Evolutionary conservation across 1,139 yeast genomes (phyloP).

Genomic region (Kurtzmaniella quercitrusa): DNA sequence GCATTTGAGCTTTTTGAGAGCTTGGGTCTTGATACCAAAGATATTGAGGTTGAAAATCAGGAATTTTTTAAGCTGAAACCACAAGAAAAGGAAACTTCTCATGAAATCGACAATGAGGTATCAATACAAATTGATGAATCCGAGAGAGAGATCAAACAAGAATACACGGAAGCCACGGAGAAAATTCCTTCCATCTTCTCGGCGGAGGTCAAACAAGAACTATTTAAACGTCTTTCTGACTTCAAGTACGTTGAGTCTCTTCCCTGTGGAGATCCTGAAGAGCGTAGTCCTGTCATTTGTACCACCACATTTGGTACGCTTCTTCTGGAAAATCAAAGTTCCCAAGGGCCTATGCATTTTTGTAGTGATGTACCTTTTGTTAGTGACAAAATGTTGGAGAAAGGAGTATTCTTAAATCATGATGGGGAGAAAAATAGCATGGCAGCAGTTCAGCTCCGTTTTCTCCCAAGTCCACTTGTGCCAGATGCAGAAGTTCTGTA

Average conservation of each 20-base stretch:
- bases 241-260: constrained; percentile 16
- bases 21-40: background rate
- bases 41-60: background rate
- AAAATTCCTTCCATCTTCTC: background rate
- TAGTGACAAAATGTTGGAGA: constrained; percentile 30
- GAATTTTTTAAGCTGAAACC: background rate
- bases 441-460: constrained; percentile 42
- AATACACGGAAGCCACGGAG: background rate
- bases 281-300: constrained; percentile 21
- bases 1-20: background rate
- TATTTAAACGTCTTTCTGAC: constrained; percentile 11
- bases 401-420: constrained; percentile 6
- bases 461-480: constrained; percentile 44
- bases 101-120: no score
- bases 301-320: constrained; percentile 38
- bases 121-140: no score
- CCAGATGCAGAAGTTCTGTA: constrained; percentile 21
- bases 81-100: no score
- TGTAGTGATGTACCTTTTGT: constrained; percentile 41
- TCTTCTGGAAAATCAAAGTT: constrained; percentile 19
- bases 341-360: constrained; percentile 23
- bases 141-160: no score
- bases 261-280: constrained; percentile 12
- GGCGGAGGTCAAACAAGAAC: background rate
- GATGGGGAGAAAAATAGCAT: constrained; percentile 29